These are phyloP conservation scores for Acidomyces sp. DNA, from an alignment of 495 filamentous ascomycete genomes.

Conservation along the genomic window DNA sequence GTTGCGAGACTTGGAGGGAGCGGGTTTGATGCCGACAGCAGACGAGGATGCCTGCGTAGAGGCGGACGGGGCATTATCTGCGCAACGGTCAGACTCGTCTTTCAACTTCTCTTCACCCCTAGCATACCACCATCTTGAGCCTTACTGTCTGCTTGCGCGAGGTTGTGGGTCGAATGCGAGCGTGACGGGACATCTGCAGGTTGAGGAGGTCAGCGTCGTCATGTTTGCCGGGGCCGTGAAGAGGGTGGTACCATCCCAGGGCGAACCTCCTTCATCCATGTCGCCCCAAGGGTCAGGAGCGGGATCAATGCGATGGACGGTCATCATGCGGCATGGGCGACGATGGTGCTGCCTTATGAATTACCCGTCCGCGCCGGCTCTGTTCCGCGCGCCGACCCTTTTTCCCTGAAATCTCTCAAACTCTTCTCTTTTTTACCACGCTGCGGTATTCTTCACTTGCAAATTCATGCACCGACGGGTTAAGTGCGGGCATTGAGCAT, in stretches of 20 bases:
- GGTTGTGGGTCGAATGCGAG: slow-evolving; percentile 22
- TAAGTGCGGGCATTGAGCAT: too few relatives aligned
- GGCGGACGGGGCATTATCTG: too few relatives aligned
- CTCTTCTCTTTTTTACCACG: too few relatives aligned
- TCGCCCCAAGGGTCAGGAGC: slow-evolving; percentile 10
- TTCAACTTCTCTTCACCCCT: too few relatives aligned
- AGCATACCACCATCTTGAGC: too few relatives aligned
- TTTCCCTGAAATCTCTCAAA: too few relatives aligned
- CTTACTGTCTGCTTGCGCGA: slow-evolving; percentile 23
- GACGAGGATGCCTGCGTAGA: too few relatives aligned
- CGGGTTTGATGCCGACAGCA: slow-evolving; percentile 34
- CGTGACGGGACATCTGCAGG: slow-evolving; percentile 28
- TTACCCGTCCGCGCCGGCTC: background rate
- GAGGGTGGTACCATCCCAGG: slow-evolving; percentile 27
- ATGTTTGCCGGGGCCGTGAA: background rate
- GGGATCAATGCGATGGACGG: background rate
- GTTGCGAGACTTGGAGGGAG: slow-evolving; percentile 35
- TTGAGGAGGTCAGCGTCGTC: background rate
- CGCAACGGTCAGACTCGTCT: too few relatives aligned
- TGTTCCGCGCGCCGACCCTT: too few relatives aligned
- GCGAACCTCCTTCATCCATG: slow-evolving; percentile 30
- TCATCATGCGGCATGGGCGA: background rate
- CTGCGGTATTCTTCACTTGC: too few relatives aligned
- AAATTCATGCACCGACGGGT: too few relatives aligned
- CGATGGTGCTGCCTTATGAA: background rate